Percentiles rank a stretch among this genome's conserved stretches.
phyloP scores from a whole-genome alignment of 345 rosid genomes.

The Citrus inodora region DNA sequence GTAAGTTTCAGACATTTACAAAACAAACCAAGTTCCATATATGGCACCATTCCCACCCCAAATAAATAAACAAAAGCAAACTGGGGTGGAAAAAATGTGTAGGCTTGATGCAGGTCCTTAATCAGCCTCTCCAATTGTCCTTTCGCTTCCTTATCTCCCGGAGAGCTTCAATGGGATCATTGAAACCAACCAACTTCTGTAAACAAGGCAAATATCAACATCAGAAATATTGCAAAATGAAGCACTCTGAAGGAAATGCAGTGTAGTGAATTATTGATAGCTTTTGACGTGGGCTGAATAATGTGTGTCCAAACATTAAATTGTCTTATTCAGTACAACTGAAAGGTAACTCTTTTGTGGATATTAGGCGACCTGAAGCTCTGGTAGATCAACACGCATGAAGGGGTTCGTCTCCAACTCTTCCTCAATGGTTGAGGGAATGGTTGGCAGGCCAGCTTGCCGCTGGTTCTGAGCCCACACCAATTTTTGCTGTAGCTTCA shows the following conservation, averaged over 20 bases:
- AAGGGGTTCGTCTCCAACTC: constrained; percentile 87
- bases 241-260: background rate
- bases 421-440: constrained; percentile 86
- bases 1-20: background rate
- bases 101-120: background rate
- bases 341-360: background rate
- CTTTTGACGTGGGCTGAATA: background rate
- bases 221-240: background rate
- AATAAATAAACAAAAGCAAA: constrained; percentile 4
- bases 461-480: constrained; percentile 79
- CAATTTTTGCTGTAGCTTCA: constrained; percentile 62
- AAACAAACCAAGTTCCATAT: background rate
- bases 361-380: constrained; percentile 43
- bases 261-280: background rate
- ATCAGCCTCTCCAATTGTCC: constrained; percentile 76
- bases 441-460: constrained; percentile 65
- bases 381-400: constrained; percentile 66
- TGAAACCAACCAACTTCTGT: constrained; percentile 59
- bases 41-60: background rate
- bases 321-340: background rate
- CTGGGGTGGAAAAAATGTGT: background rate
- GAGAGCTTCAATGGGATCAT: constrained; percentile 65
- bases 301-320: background rate
- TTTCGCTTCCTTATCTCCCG: constrained; percentile 55
- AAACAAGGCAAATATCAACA: constrained; percentile 1